Base-by-base conservation (phyloP, 2,329 filamentous ascomycete species). In the Coniella vitis region DNA sequence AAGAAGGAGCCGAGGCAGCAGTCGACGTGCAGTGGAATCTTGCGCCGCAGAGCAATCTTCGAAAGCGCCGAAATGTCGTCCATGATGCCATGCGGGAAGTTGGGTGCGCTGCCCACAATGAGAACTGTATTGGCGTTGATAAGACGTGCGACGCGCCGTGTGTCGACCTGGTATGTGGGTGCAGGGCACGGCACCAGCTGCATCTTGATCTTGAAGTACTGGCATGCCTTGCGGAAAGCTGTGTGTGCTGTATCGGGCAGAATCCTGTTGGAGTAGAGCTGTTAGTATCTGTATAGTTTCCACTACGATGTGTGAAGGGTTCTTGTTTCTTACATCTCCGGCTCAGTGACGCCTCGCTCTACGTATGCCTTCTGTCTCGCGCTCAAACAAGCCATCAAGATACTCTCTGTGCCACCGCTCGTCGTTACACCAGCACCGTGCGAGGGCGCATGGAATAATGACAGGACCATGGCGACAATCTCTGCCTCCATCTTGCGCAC, bases 401-500 rank as follows among this genome's bases (percentile, higher is more conserved):
- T 98, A 52, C 89, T 95, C 69, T 98, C 93, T 0, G 93, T 96
- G 42, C 93, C 93, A 54, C 93, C 93, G 54, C 86, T 87, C 2
- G 93, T 97, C 14, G 87, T 90, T 9, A 93, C 89, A 54, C 93
- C 93, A 4, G 87, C 90, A 25, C 84, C 88, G 48, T 82, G 84
- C n/a, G 82, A 72, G 3, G 93, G 93, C 8, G 86, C 90, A 66
- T 95, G 88, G 74, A 96, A 98, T 65, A 98, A 72, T 38, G 80
- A 79, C 53, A 95, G 72, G 25, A 94, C 90, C 91, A 98, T 98
- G 56, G 90, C 86, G 45, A 98, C 93, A 54, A 98, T 75, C 71
- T 98, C 93, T 38, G 93, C 91, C 73, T 98, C 93, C 93, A 98
- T 98, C 79, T 98, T 98, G 60, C 93, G 78, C 45, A 98, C 90